Evolutionary conservation across 495 filamentous ascomycete genomes (phyloP), one percentile per base, ranked within the genome.

Genomic region (Aspergillus sclerotiicarbonarius): DNA sequence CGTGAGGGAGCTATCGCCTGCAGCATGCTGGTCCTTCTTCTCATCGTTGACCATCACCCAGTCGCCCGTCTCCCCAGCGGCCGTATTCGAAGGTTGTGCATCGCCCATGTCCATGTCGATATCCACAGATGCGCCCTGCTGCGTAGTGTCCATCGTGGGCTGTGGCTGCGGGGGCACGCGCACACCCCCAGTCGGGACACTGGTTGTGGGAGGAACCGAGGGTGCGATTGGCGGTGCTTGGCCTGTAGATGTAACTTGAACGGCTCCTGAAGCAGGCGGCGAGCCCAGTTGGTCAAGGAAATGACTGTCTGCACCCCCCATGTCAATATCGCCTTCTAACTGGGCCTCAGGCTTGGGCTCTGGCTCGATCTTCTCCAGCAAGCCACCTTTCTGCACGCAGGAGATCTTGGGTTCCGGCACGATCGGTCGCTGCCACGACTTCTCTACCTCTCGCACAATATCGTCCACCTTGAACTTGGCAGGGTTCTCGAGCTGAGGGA

Each of bases 311-410:
- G 82, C 83, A 31, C 83, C 79, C 30, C 83, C 86, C 84, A 89
- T 85, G 54, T 87, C 80, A 59, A 89, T 80, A 64, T 89, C 87
- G 10, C 76, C 74, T 62, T 85, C 82, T 3, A 74, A 76, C 43
- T 49, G 48, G 21, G 78, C 66, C 68, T 82, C 73, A 33, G 79
- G 70, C n/a, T 71, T 71, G 60, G 71, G 75, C 35, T 76, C 70
- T 0, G 79, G 72, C 43, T 80, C 77, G 31, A 79, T 71, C 58
- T 80, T 81, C 61, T 90, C 84, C 62, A 89, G 75, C 39, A 90
- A 77, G 30, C 87, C 89, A 51, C 89, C 89, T 59, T 89, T 85
- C 57, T 89, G 81, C 44, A 90, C 79, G 51, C 87, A 86, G 12
- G 83, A 79, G 4, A 90, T 75, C 31, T 84, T 84, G 48, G 84